Evolutionary conservation across 306 rosid genomes (phyloP).

Genomic region (Hippophae rhamnoides): DNA sequence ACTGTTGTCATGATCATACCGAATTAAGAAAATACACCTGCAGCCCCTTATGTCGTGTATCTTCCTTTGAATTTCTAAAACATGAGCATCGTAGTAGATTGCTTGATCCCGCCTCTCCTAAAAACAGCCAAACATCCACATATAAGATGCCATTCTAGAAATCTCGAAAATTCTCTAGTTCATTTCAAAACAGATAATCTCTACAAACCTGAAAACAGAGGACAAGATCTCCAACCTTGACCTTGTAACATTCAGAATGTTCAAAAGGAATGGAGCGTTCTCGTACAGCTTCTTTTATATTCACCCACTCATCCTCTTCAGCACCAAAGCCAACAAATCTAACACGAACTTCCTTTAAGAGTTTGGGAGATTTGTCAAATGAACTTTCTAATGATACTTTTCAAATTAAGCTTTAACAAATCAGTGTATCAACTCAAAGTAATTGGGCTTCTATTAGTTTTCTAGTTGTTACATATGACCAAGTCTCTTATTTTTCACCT

Average conservation of each 20-base stretch:
- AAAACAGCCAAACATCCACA: slow-evolving; percentile 12
- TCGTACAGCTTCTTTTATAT: slow-evolving; percentile 53
- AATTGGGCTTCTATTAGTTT: neutral
- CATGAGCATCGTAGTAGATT: slow-evolving; percentile 71
- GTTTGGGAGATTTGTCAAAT: slow-evolving; percentile 34
- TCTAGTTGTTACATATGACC: neutral
- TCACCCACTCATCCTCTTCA: slow-evolving; percentile 89
- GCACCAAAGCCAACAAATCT: slow-evolving; percentile 92
- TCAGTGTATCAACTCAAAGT: neutral
- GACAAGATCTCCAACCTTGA: slow-evolving; percentile 65
- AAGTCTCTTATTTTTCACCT: neutral
- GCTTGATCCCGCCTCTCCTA: slow-evolving; percentile 90
- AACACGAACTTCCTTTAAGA: slow-evolving; percentile 89
- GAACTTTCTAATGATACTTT: neutral
- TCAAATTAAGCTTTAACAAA: neutral
- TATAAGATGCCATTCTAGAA: slow-evolving; percentile 4
- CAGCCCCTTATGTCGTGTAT: slow-evolving; percentile 96
- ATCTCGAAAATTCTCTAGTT: neutral
- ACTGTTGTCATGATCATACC: slow-evolving; percentile 60
- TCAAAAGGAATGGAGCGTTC: slow-evolving; percentile 82
- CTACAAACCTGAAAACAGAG: slow-evolving; percentile 78
- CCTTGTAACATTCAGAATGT: slow-evolving; percentile 53
- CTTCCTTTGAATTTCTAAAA: slow-evolving; percentile 64
- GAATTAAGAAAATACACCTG: slow-evolving; percentile 69
- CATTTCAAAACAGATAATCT: neutral